phyloP scores from a whole-genome alignment of 2,329 filamentous ascomycete species.

The Orbilia quercus region DNA sequence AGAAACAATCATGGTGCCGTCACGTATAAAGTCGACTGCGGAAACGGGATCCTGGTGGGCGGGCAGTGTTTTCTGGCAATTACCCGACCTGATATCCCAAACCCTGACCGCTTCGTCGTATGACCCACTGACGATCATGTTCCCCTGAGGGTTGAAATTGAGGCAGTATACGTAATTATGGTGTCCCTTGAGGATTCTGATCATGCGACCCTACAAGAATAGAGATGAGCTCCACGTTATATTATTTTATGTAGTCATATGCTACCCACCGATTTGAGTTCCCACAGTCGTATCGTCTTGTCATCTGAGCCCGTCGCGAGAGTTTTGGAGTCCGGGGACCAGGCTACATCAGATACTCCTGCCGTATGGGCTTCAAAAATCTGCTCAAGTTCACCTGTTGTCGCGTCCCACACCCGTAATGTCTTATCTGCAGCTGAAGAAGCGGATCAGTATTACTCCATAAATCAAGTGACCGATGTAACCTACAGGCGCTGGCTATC shows the following conservation, averaged over 20 bases:
- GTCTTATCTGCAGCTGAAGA: constrained; percentile 79
- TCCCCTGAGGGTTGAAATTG: constrained; percentile 96
- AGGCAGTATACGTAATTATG: constrained; percentile 96
- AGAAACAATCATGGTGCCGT: constrained; percentile 90
- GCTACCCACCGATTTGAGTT: constrained; percentile 69
- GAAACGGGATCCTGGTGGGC: constrained; percentile 95
- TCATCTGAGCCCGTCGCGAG: constrained; percentile 94
- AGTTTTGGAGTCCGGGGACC: constrained; percentile 87
- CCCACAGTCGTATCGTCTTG: constrained; percentile 95
- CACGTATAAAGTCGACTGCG: constrained; percentile 90
- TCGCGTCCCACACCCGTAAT: constrained; percentile 88
- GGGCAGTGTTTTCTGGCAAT: constrained; percentile 87
- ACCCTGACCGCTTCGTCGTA: constrained; percentile 98
- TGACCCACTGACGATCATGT: constrained; percentile 92
- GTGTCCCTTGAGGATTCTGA: constrained; percentile 75
- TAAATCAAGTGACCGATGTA: constrained; percentile 1
- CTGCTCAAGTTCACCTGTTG: constrained; percentile 81
- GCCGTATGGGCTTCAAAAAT: constrained; percentile 93
- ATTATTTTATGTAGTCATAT: background rate
- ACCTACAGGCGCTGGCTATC: constrained; percentile 83
- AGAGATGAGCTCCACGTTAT: constrained; percentile 1
- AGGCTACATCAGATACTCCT: constrained; percentile 91
- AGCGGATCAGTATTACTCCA: background rate
- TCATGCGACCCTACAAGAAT: constrained; percentile 57
- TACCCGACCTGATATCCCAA: constrained; percentile 91